Base-by-base conservation (phyloP, 1,139 yeast species). In the Candida mesenterica region DNA sequence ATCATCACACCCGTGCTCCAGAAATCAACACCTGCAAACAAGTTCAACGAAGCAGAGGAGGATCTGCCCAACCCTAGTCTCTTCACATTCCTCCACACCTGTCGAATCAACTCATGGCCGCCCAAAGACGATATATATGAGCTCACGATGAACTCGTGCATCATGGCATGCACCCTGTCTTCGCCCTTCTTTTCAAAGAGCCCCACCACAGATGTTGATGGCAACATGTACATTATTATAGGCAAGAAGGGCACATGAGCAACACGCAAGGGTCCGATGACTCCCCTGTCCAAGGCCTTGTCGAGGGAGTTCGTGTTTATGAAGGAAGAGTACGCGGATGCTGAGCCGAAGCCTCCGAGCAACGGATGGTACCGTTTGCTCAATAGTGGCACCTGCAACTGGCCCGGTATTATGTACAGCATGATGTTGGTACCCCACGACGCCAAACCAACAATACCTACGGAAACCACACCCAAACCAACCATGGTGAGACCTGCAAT, bases 231-330 rank as follows among this genome's bases (percentile, higher is more conserved):
- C 42, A 70, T 43, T 24, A 66, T 57, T 14, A 68, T 52, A 2
- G 76, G 76, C 15, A 70, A 54, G 3, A 64, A 44, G 1, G 75
- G 72, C 14, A 69, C 57, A 27, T 71, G 52, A n/a, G 65, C 56
- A 38, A 67, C 63, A 38, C 66, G 65, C 33, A 65, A 51, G 2
- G 70, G 73, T 43, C 65, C 73, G 10, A 66, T 56, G 13, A 62
- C 43, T 0, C 72, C 72, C 20, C 52, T 50, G n/a, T 54, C 49
- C 6, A 67, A 46, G 1, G 68, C 71, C 27, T 28, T 26, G 15
- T 38, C 41, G 8, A 38, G 34, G 9, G 39, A 23, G 15, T 16
- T 30, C 8, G 41, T 28, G 8, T 23, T 20, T n/a, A 37, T 34
- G 24, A 35, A 38, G 19, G 30, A 15, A 7, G 28, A n/a, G 28